A percentile compares a stretch with the other conserved stretches of the same genome.
phyloP scores from a whole-genome alignment of 768 basidiomycete species.

The Boletus sp. region DNA sequence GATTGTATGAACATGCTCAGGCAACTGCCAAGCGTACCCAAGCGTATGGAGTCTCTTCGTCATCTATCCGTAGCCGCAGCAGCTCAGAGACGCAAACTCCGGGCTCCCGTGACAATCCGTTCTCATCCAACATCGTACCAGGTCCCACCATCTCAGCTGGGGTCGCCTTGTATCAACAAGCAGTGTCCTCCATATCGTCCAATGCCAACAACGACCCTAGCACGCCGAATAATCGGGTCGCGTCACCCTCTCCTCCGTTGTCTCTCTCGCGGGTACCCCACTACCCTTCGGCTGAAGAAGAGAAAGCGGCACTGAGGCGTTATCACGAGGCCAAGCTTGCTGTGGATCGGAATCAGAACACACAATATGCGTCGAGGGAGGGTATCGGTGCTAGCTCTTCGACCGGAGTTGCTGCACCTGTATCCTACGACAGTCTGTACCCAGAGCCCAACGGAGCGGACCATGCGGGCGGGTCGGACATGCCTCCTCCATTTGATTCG shows the following conservation, averaged over 20 bases:
- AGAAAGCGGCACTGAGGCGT: slow-evolving; percentile 66
- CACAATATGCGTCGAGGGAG: slow-evolving; percentile 24
- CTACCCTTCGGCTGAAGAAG: slow-evolving; percentile 65
- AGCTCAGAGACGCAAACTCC: slow-evolving; percentile 31
- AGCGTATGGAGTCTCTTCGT: slow-evolving; percentile 34
- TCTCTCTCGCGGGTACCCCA: slow-evolving; percentile 38
- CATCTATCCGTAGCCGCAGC: slow-evolving; percentile 25
- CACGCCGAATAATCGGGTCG: slow-evolving; percentile 25
- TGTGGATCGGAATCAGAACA: slow-evolving; percentile 57
- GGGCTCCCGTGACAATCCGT: slow-evolving; percentile 10
- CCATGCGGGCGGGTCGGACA: slow-evolving; percentile 29
- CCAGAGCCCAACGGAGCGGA: slow-evolving; percentile 36
- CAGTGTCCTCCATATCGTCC: slow-evolving; percentile 40
- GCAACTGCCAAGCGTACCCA: slow-evolving; percentile 63
- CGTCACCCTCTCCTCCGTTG: slow-evolving; percentile 30
- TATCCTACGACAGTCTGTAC: slow-evolving; percentile 64
- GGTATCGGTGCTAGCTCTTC: slow-evolving; percentile 20
- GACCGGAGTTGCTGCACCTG: slow-evolving; percentile 38
- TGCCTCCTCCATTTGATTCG: slow-evolving; percentile 56
- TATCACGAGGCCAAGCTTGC: slow-evolving; percentile 74
- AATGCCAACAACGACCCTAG: slow-evolving; percentile 12
- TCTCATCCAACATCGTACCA: slow-evolving; percentile 7
- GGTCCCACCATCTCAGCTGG: slow-evolving; percentile 39
- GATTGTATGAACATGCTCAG: slow-evolving; percentile 68
- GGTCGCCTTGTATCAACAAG: slow-evolving; percentile 43